These are phyloP conservation scores for Neurospora intermedia DNA, from an alignment of 495 filamentous ascomycete species.

Conservation along the genomic window DNA sequence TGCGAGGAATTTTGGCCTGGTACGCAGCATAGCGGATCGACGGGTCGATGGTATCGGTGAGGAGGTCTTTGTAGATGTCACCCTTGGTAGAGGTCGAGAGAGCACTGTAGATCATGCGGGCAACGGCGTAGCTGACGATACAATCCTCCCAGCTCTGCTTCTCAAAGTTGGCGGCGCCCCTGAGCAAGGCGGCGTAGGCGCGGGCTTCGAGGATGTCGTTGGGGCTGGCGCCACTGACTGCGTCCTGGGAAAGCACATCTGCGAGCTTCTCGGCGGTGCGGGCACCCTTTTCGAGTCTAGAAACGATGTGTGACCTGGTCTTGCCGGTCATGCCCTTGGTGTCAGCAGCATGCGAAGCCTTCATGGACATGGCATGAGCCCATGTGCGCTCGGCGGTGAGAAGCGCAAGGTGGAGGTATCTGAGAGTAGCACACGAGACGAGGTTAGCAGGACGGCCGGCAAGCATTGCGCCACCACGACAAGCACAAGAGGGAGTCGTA, in stretches of 20 bases:
- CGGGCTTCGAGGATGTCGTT: constrained; percentile 74
- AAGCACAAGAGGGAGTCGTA: constrained; percentile 30
- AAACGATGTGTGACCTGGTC: constrained; percentile 76
- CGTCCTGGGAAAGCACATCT: constrained; percentile 47
- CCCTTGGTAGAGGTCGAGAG: constrained; percentile 46
- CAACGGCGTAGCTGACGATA: constrained; percentile 60
- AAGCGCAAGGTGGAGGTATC: constrained; percentile 69
- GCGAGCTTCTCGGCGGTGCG: constrained; percentile 59
- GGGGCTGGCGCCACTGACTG: constrained; percentile 49
- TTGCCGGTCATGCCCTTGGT: constrained; percentile 66
- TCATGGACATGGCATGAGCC: constrained; percentile 94
- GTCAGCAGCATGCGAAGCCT: constrained; percentile 70
- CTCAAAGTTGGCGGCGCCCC: constrained; percentile 69
- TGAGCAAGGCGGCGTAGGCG: constrained; percentile 67
- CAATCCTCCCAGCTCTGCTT: constrained; percentile 78
- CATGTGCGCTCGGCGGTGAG: constrained; percentile 86
- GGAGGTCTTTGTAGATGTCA: constrained; percentile 74
- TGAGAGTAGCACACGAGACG: constrained; percentile 19
- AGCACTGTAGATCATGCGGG: constrained; percentile 72
- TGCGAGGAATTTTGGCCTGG: constrained; percentile 74
- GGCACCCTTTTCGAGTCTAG: constrained; percentile 70
- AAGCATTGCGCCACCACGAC: not conserved
- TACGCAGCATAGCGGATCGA: constrained; percentile 93
- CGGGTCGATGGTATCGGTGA: constrained; percentile 79
- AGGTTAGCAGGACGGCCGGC: not conserved